Base-by-base conservation (phyloP, 441 rosid genomes). In the Euphorbia schlechtendalii region DNA sequence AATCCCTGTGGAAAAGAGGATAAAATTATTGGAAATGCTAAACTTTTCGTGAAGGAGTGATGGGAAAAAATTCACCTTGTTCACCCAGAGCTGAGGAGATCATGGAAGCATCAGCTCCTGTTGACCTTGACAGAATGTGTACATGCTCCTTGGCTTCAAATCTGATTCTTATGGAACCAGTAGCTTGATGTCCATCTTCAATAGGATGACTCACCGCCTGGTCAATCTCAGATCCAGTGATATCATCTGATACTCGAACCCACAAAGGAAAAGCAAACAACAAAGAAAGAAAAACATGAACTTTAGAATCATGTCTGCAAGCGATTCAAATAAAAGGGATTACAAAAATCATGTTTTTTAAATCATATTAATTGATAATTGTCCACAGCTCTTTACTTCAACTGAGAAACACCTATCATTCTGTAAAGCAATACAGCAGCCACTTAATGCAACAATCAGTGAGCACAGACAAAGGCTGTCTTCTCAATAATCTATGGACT, bases 231-330 rank as follows among this genome's bases (percentile, higher is more conserved):
- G 74, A 70, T 67, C 73, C 82, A n/a, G 86, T 81, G 68, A 86
- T 85, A 77, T 86, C 96, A 83, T 89, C 96, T 89, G 69, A 68
- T 80, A 74, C 67, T 58, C 54, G 55, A 66, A n/a, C 54, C 55
- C 71, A 22, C 54, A 64, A 34, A 46, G 40, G 36, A 45, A 60
- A 28, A 54, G 15, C n/a, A 55, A 61, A n/a, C 55, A 56, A 65
- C 14, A 69, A 40, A 51, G 65, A 15, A 58, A 56, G 51, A 27
- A 53, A 60, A 67, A 51, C 28, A 63, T 45, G 20, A 56, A 17
- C 48, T 45, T 24, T 55, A 67, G 63, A 18, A 60, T 36, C 25
- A 32, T 24, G 52, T 27, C 5, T 59, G 41, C 36, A 46, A 54
- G 3, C 38, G 17, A 59, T 27, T 17, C 9, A 28, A n/a, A n/a